These are phyloP conservation scores for Glycyrrhiza uralensis DNA, from an alignment of 306 rosid species.

Conservation along the genomic window DNA sequence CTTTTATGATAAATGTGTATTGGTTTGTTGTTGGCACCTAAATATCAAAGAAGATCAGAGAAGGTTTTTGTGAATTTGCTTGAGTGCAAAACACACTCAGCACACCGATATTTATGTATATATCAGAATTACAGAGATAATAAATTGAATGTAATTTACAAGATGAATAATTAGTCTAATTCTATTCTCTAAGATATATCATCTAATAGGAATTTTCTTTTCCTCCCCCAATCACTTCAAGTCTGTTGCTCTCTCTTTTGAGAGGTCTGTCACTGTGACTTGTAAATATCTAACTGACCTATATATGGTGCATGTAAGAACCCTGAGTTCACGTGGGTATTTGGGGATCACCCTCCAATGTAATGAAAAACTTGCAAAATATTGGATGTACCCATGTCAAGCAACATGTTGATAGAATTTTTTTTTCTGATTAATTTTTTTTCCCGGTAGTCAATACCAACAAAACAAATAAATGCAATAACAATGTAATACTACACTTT, in stretches of 20 bases:
- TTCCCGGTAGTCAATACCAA: no score
- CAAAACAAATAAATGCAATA: no score
- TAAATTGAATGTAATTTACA: no score
- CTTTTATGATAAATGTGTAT: conserved; percentile 11
- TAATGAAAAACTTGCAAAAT: background rate
- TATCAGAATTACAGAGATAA: background rate
- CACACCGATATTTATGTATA: background rate
- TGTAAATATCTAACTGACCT: background rate
- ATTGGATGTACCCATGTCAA: background rate
- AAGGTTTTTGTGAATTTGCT: conserved; percentile 6
- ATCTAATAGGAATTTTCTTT: background rate
- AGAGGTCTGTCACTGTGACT: background rate
- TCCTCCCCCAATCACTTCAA: background rate
- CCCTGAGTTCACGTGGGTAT: background rate
- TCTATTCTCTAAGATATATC: conserved; percentile 12
- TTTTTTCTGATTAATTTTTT: no score
- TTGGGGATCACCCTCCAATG: background rate
- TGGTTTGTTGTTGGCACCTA: background rate
- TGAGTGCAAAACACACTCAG: background rate
- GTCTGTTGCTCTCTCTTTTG: background rate
- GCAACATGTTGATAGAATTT: background rate
- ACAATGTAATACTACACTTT: no score
- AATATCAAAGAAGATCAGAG: background rate
- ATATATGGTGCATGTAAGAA: background rate
- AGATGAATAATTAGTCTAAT: background rate